phyloP scores from a whole-genome alignment of 352 stramenopile species.

The Pythium brachiatum region DNA sequence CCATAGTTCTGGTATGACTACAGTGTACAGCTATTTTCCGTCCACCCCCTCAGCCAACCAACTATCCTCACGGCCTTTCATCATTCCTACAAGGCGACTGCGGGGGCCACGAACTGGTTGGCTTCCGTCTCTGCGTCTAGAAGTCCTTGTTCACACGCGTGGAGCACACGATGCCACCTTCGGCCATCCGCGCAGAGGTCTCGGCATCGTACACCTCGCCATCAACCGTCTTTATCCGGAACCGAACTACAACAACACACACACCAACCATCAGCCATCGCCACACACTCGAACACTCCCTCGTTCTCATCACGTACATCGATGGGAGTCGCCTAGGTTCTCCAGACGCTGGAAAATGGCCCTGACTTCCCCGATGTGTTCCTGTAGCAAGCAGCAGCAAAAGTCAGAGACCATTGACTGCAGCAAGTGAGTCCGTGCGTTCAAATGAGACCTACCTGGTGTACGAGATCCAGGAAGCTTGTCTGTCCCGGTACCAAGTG shows the following conservation, averaged over 20 bases:
- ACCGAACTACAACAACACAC: constrained; percentile 48
- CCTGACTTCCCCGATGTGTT: constrained; percentile 61
- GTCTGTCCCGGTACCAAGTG: constrained; percentile 71
- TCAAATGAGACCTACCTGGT: constrained; percentile 55
- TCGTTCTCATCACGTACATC: constrained; percentile 44
- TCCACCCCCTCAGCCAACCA: background rate
- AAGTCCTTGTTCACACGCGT: constrained; percentile 70
- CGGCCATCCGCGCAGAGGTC: constrained; percentile 65
- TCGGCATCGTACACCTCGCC: constrained; percentile 76
- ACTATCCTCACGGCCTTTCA: background rate
- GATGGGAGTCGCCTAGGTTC: constrained; percentile 59
- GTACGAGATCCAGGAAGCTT: constrained; percentile 83
- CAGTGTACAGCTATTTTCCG: background rate
- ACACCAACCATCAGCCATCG: constrained; percentile 7
- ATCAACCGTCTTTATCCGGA: constrained; percentile 79
- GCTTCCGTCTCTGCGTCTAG: constrained; percentile 4
- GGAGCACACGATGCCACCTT: constrained; percentile 75
- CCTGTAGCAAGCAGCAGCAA: constrained; percentile 20
- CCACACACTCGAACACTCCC: background rate
- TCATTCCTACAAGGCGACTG: background rate
- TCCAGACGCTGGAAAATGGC: constrained; percentile 63
- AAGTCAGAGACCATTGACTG: background rate
- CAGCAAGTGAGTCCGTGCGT: too few relatives aligned
- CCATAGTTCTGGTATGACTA: too few relatives aligned
- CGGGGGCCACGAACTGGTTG: background rate